Percentiles rank a stretch among this genome's conserved stretches.
These are phyloP conservation scores for Tolypocladium ophioglossoides DNA, from an alignment of 2,329 filamentous ascomycete genomes.

Conservation along the genomic window DNA sequence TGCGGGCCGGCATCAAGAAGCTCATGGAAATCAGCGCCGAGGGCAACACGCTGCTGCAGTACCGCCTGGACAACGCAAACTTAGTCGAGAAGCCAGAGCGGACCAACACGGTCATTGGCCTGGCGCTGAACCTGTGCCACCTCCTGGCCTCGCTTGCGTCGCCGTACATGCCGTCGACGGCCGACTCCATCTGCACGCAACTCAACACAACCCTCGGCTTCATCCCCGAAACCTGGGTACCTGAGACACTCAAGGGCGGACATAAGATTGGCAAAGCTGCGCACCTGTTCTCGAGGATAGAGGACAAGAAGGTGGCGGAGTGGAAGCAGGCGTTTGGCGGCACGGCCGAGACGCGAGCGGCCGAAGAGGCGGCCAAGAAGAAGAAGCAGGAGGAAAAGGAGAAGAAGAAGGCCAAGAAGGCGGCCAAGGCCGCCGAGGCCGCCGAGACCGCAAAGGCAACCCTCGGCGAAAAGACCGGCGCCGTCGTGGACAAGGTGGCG, in stretches of 20 bases:
- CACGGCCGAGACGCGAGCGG: slow-evolving; percentile 34
- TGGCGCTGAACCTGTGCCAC: slow-evolving; percentile 76
- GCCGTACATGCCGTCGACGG: slow-evolving; percentile 78
- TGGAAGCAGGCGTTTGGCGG: slow-evolving; percentile 70
- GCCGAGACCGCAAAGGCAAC: slow-evolving; percentile 15
- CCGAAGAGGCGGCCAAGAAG: slow-evolving; percentile 39
- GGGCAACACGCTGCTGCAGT: slow-evolving; percentile 40
- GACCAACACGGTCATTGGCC: slow-evolving; percentile 52
- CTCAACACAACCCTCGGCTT: slow-evolving; percentile 43
- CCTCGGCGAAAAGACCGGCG: slow-evolving; percentile 3
- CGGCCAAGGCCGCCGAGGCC: slow-evolving; percentile 25
- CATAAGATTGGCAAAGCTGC: slow-evolving; percentile 74
- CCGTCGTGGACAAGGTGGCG: background rate
- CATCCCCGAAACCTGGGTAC: slow-evolving; percentile 51
- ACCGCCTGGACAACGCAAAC: slow-evolving; percentile 44
- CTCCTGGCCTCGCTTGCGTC: slow-evolving; percentile 69
- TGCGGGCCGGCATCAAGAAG: slow-evolving; percentile 55
- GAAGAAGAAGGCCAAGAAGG: slow-evolving; percentile 21
- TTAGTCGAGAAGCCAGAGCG: slow-evolving; percentile 43
- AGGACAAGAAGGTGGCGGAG: slow-evolving; percentile 68
- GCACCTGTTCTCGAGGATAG: slow-evolving; percentile 75
- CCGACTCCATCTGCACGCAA: slow-evolving; percentile 66
- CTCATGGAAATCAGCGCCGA: slow-evolving; percentile 56
- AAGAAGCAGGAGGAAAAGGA: slow-evolving; percentile 40
- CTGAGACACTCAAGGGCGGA: slow-evolving; percentile 53